A percentile compares a stretch with the other conserved stretches of the same genome.
phyloP scores from a whole-genome alignment of 768 basidiomycete species.

The Hygrophorus russula region DNA sequence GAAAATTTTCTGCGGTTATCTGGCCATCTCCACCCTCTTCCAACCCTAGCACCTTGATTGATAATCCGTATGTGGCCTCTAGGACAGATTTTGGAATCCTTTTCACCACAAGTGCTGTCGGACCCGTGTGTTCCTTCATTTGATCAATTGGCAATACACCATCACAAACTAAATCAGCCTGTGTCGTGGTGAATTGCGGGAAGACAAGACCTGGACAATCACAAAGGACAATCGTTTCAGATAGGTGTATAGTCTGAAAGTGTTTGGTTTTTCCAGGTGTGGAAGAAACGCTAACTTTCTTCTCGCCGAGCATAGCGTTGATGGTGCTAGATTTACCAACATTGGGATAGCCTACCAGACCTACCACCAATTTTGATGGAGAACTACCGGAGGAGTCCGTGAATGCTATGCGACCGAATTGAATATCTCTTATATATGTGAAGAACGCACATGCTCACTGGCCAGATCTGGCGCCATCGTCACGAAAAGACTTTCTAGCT shows the following conservation, averaged over 20 bases:
- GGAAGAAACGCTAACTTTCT: constrained; percentile 96
- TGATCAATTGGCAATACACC: constrained; percentile 97
- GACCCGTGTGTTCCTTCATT: constrained; percentile 86
- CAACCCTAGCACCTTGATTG: constrained; percentile 45
- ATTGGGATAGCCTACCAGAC: constrained; percentile 96
- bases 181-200: constrained; percentile 95
- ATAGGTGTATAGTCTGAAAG: constrained; percentile 96
- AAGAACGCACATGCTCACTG: constrained; percentile 27
- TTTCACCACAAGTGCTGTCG: constrained; percentile 63
- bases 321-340: constrained; percentile 98
- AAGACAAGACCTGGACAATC: constrained; percentile 98
- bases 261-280: constrained; percentile 99
- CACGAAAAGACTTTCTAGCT: constrained; percentile 78
- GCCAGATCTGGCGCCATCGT: constrained; percentile 59
- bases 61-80: constrained; percentile 85
- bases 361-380: constrained; percentile 62
- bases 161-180: constrained; percentile 92
- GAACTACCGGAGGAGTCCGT: constrained; percentile 41
- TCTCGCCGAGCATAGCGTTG: constrained; percentile 90
- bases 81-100: constrained; percentile 74
- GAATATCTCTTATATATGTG: not conserved
- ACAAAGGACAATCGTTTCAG: constrained; percentile 75
- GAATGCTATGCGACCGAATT: constrained; percentile 39
- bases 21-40: constrained; percentile 84
- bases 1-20: constrained; percentile 66